phyloP scores from a whole-genome alignment of 164 flowering plant species.

The Sextonia rubra region DNA sequence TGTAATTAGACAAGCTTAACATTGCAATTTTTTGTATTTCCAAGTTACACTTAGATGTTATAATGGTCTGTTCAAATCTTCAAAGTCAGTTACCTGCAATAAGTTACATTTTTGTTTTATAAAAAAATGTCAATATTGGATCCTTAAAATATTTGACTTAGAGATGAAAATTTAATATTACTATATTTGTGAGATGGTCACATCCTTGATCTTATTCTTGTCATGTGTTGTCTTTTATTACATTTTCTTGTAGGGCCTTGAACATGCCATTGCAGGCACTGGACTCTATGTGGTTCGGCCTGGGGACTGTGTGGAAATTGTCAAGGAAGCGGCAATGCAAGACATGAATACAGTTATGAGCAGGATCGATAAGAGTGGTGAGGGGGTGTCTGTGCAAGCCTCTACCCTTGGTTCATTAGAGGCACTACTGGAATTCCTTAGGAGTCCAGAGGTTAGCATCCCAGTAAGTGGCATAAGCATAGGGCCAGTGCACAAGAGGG shows the following conservation, averaged over 20 bases:
- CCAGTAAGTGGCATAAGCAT: constrained; percentile 95
- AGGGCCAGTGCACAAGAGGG: constrained; percentile 97
- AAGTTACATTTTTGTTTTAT: too few relatives aligned
- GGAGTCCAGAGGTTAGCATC: constrained; percentile 75
- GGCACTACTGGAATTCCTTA: constrained; percentile 90
- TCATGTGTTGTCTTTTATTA: neutral
- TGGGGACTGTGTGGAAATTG: constrained; percentile 76
- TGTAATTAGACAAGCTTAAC: neutral
- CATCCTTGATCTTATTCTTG: too few relatives aligned
- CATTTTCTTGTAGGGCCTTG: constrained; percentile 62
- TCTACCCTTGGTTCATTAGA: constrained; percentile 98
- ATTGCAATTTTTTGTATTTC: neutral
- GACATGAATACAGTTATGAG: constrained; percentile 86
- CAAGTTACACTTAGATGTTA: too few relatives aligned
- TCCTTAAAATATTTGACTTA: too few relatives aligned
- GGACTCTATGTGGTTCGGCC: constrained; percentile 82
- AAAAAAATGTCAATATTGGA: too few relatives aligned
- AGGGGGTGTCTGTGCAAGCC: constrained; percentile 96
- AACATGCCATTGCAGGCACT: constrained; percentile 97
- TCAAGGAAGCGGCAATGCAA: constrained; percentile 70
- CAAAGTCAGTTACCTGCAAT: too few relatives aligned
- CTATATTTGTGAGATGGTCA: too few relatives aligned
- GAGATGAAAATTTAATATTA: too few relatives aligned
- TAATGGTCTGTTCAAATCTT: too few relatives aligned
- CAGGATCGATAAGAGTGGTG: constrained; percentile 90